Base-by-base conservation (phyloP, 2,329 filamentous ascomycete species). In the Penicillium paneum region DNA sequence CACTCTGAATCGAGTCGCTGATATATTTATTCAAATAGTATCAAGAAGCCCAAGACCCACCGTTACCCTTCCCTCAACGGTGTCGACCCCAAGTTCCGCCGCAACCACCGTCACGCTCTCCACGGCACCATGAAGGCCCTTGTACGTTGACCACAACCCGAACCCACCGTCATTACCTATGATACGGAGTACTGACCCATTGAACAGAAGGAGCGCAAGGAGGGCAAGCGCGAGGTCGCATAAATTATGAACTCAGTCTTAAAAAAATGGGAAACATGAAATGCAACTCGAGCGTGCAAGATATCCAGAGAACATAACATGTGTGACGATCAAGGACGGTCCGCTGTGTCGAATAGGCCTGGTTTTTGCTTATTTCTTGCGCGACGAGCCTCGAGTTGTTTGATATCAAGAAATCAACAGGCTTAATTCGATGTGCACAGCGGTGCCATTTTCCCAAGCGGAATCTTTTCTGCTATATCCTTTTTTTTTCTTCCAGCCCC, bases 41-140 rank as follows among this genome's bases (percentile, higher is more conserved):
- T 99, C 87, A 97, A 97, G 89, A 97, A 97, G 89, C 94, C 94
- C 67, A 97, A 96, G 87, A 97, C 94, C 76, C 87, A 92, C 81
- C 87, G 94, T 84, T 99, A 99, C 84, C 94, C 94, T 67, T 97
- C 93, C 71, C 88, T 99, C 75, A 97, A 97, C 79, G 94, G 94
- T 74, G 94, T 91, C 79, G 94, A 99, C 83, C 92, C 94, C 78
- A 99, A 99, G 88, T 99, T 99, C 86, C 89, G 94, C 80, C 89
- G 94, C 82, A 99, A 99, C 86, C 94, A 99, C 85, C 91, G 91
- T 84, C 93, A 99, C 86, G 94, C 94, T 80, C 91, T 97, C 65
- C 94, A 97, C 85, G 94, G 94, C 79, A 99, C 92, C 78, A 91
- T 90, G 85, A 95, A 90, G 84, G 94, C 94, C 77, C 82, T 99